Evolutionary conservation across 768 basidiomycete genomes (phyloP), one percentile per base, ranked within the genome.

Genomic region (Boletellus ananas): DNA sequence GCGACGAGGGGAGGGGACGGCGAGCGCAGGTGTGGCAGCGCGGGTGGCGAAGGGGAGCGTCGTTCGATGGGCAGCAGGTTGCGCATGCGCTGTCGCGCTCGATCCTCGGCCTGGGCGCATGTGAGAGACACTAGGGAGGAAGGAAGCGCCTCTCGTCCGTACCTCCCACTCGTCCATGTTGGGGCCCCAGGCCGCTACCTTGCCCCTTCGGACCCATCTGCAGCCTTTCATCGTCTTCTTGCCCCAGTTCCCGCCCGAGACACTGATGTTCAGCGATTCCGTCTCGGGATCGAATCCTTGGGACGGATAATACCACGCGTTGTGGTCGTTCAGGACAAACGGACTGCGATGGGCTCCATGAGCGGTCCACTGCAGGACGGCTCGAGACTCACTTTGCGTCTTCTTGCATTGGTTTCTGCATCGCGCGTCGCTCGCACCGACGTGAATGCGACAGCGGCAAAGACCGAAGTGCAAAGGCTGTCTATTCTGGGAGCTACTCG

Each of bases 81-180:
- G 61, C 80, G 86, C 40, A 93, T 72, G 18, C 90, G 84, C 70
- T 90, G 90, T 56, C 90, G 78, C 34, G 90, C 87, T 48, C 86
- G 83, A 56, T 91, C 87, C 67, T 93, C 90, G 23, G 83, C 77
- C 90, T 91, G 64, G 41, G 10, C 10, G 45, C 23, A 8, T 46
- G 31, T 34, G 12, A 60, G 43, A 45, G 57, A 43, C 35, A 43
- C 47, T 43, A 33, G 29, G 25, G 35, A 43, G 21, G 20, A 56
- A 51, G 21, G 39, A 44, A 46, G 37, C 52, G 13, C 29, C 9
- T 1, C 11, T 29, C 29, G 18, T n/a, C 4, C 10, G 58, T 41
- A 87, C 90, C 81, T 92, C 89, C 85, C 87, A 90, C 51, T 92
- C 89, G 33, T 89, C 89, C 73, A 83, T 80, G 42, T 79, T 78